Base-by-base conservation (phyloP, 228 moss, liverwort and hornwort genomes). In the Sphagnum fallax region DNA sequence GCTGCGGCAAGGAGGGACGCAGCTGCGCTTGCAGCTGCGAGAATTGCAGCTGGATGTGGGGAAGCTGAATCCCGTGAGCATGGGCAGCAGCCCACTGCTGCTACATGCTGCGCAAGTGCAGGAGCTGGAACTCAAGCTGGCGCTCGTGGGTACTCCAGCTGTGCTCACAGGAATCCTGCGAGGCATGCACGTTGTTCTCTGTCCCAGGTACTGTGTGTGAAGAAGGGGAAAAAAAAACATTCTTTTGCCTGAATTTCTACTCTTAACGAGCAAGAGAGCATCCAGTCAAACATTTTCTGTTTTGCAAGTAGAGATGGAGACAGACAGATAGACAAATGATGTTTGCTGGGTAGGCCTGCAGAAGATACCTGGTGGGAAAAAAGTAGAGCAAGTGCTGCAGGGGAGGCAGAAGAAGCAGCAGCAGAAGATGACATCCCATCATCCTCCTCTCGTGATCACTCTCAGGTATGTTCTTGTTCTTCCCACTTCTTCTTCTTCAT, bases 161-260 rank as follows among this genome's bases (percentile, higher is more conserved):
- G 89, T 90, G 13, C 70, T 87, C 50, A 75, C 90, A 51, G 61
- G 87, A 73, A 64, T 89, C 47, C 82, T 98, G 52, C 83, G 88
- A 68, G 97, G 93, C 55, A 74, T 89, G 74, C 90, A 92, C 74
- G 67, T 89, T 60, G 82, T 91, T 67, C 77, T 92, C 62, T 79
- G 83, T 79, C 97, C 97, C 72, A 98, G 93, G 97, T 97, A 72
- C 61, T 8, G 58, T 16, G 32, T 32, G 32, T 32, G 32, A 32
- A 32, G 32, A 32, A 32, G 32, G 3, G 2, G 2, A 32, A 32
- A 32, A 32, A 32, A 32, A 32, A 32, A 32, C 32, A 32, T 32
- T 32, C 32, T 72, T 64, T 73, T 64, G 60, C 5, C 60, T 66
- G 16, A 47, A 16, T 4, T 62, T 6, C 15, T 16, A 16, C 62